phyloP scores from a whole-genome alignment of 2,329 filamentous ascomycete species.

The Venturia pyrina region DNA sequence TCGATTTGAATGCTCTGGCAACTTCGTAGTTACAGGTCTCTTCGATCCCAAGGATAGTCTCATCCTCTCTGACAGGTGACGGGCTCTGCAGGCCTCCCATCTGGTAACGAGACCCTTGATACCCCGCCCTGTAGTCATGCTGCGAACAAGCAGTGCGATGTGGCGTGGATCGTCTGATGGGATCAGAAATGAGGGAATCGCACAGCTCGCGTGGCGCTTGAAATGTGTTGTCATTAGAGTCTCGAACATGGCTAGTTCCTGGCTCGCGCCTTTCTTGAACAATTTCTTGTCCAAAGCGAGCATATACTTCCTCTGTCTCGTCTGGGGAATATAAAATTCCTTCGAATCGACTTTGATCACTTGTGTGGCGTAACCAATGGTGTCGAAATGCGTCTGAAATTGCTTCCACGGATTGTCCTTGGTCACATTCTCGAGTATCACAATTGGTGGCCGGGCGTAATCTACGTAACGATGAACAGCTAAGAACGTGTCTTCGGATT shows the following conservation, averaged over 20 bases:
- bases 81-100: slow-evolving; percentile 49
- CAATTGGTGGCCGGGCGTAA: slow-evolving; percentile 47
- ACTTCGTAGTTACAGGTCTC: background rate
- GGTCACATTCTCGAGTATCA: slow-evolving; percentile 58
- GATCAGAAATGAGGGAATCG: slow-evolving; percentile 52
- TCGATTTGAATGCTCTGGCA: slow-evolving; percentile 33
- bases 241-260: too few species aligned
- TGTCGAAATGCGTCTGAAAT: slow-evolving; percentile 35
- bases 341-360: slow-evolving; percentile 54
- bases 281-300: slow-evolving; percentile 29
- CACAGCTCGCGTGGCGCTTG: slow-evolving; percentile 49
- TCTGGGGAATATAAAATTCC: slow-evolving; percentile 64
- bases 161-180: slow-evolving; percentile 40
- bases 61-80: slow-evolving; percentile 48
- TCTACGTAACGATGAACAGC: slow-evolving; percentile 49
- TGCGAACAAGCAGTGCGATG: background rate
- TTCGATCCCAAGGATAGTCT: slow-evolving; percentile 13
- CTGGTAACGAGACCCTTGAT: slow-evolving; percentile 21
- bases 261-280: too few species aligned
- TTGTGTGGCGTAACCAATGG: slow-evolving; percentile 46
- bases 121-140: background rate
- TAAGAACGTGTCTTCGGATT: slow-evolving; percentile 56
- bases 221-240: slow-evolving; percentile 33
- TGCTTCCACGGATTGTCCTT: slow-evolving; percentile 46
- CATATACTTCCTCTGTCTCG: slow-evolving; percentile 37